Base-by-base conservation (phyloP, 495 filamentous ascomycete species). In the Xylaria sp. region DNA sequence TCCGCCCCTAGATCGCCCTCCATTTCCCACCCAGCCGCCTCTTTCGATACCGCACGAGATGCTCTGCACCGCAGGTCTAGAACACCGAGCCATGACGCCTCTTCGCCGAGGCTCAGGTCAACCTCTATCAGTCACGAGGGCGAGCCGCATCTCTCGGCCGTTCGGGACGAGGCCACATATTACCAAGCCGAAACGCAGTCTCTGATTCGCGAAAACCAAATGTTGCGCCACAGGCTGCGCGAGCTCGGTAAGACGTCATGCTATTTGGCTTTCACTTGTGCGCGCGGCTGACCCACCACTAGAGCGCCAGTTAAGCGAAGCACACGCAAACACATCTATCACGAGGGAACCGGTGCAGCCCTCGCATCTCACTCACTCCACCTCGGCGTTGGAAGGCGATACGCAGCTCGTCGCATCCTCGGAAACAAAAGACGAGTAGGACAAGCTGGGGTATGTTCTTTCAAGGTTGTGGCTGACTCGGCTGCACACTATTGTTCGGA, bases 181-280 rank as follows among this genome's bases (percentile, higher is more conserved):
- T 97, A 97, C 72, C 94, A 97, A 79, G 93, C 95, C 3, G 96
- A 99, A 81, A 94, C 93, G 3, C 89, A 93, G 74, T 95, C 90
- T 83, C 82, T 99, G 72, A 86, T 88, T 24, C 85, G 96, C 53
- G 96, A 99, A 83, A 99, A 99, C 76, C 93, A 97, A 79, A 97
- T 99, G 91, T 83, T 99, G 68, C 90, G 90, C 65, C 86, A 90
- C 76, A 88, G 96, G 61, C 93, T 97, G 59, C 88, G 93, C 44
- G 95, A 97, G 76, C 83, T 98, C 17, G 92, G 91, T 90, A 82
- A 76, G 83, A 82, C 75, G 40, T 37, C 40, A 29, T 64, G 57
- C 21, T 37, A 11, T n/a, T 14, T 31, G 2, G 1, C 24, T 53
- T 61, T 37, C 2, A 48, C 50, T 53, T 43, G n/a, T n/a, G 5